A percentile compares a stretch with the other conserved stretches of the same genome.
Evolutionary conservation across 2,329 filamentous ascomycete genomes (phyloP).

Genomic region (Penicillium aurantiogriseum): DNA sequence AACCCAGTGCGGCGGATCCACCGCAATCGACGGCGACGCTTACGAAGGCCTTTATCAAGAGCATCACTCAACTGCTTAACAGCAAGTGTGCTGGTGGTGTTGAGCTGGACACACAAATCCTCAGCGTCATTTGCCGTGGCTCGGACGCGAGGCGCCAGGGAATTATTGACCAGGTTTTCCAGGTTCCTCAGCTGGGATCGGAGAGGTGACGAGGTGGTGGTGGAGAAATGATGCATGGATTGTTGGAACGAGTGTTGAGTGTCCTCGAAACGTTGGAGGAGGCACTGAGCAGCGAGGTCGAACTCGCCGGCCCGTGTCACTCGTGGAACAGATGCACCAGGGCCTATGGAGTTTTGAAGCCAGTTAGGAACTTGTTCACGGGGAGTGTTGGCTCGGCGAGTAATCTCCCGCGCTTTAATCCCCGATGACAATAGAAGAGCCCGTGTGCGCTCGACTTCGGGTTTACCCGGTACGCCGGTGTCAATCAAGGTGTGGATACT

Average conservation of each 20-base stretch:
- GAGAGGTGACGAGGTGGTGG: constrained; percentile 46
- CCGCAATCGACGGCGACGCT: constrained; percentile 70
- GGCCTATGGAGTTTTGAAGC: constrained; percentile 29
- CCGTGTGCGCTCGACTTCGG: constrained; percentile 77
- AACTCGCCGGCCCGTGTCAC: constrained; percentile 53
- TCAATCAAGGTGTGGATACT: constrained; percentile 39
- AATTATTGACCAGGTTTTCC: constrained; percentile 48
- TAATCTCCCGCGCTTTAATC: constrained; percentile 84
- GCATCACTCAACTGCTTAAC: constrained; percentile 78
- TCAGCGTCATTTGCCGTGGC: constrained; percentile 75
- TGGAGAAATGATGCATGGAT: constrained; percentile 48
- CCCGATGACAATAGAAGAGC: constrained; percentile 77
- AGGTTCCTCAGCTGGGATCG: constrained; percentile 45
- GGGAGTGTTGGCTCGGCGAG: constrained; percentile 58
- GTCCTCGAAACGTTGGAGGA: constrained; percentile 50
- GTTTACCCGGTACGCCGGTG: constrained; percentile 53
- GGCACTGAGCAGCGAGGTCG: constrained; percentile 52
- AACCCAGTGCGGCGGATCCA: constrained; percentile 76
- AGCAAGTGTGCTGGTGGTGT: constrained; percentile 71
- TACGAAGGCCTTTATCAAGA: constrained; percentile 67
- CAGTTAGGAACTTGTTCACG: constrained; percentile 39
- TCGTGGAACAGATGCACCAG: constrained; percentile 36
- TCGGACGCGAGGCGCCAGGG: constrained; percentile 60
- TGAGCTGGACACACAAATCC: constrained; percentile 71
- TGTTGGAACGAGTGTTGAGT: constrained; percentile 45